phyloP scores from a whole-genome alignment of 2,329 filamentous ascomycete species.

The Cryphonectria carpinicola region DNA sequence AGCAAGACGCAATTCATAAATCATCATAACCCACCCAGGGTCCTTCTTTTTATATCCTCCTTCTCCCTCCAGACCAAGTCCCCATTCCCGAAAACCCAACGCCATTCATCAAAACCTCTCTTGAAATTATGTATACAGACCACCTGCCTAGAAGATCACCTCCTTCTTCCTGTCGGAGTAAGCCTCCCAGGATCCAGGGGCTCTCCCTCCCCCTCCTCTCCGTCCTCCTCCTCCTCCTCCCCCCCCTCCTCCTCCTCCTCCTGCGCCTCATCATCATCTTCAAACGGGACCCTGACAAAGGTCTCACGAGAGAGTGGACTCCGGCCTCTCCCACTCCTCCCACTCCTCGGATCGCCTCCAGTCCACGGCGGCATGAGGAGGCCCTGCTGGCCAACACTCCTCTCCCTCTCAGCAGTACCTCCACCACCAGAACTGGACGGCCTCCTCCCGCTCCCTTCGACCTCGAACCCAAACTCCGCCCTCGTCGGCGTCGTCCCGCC shows the following conservation, averaged over 20 bases:
- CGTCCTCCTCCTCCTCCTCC: slow-evolving; percentile 9
- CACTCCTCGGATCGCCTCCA: not conserved
- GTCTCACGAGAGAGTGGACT: slow-evolving; percentile 22
- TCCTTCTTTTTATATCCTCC: not conserved
- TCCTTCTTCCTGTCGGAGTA: not conserved
- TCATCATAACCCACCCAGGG: not conserved
- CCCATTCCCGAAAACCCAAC: not conserved
- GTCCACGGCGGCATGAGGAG: slow-evolving; percentile 13
- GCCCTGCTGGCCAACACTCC: not conserved
- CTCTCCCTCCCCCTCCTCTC: not conserved
- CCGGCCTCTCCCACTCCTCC: slow-evolving; percentile 12
- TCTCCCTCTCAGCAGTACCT: not conserved
- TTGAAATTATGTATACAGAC: not conserved
- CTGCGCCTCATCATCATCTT: slow-evolving; percentile 22
- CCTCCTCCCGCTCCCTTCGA: not conserved
- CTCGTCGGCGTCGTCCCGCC: slow-evolving; percentile 5
- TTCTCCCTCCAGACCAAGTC: not conserved
- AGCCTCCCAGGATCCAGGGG: not conserved
- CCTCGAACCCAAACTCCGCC: slow-evolving; percentile 5
- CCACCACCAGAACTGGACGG: not conserved
- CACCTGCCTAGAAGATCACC: not conserved
- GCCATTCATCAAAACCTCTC: not conserved
- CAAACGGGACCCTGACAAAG: slow-evolving; percentile 22
- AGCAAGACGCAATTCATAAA: not conserved
- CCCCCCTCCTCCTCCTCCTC: slow-evolving; percentile 6